These are phyloP conservation scores for Globisporangium paroecandrum DNA, from an alignment of 352 stramenopile species.

Conservation along the genomic window DNA sequence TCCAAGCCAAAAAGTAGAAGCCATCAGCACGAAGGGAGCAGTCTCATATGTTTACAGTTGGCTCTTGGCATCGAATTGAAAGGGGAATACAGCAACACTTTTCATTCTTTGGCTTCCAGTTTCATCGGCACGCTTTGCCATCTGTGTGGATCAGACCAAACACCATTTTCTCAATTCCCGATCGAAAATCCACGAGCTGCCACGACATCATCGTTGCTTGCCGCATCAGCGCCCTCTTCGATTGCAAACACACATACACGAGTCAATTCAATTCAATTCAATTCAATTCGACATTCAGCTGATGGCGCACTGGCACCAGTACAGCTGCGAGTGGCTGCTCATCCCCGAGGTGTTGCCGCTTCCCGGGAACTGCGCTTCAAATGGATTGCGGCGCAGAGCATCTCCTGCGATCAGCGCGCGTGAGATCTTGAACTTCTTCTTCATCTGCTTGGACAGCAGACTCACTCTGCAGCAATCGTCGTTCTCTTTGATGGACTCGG, in stretches of 20 bases:
- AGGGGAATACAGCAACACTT: neutral
- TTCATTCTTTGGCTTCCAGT: neutral
- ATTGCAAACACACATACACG: neutral
- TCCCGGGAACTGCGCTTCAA: conserved; percentile 25
- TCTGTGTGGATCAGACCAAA: neutral
- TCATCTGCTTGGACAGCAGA: conserved; percentile 46
- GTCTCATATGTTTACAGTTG: too few relatives aligned
- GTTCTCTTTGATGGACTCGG: conserved; percentile 18
- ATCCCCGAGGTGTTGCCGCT: neutral
- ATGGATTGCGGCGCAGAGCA: conserved; percentile 30
- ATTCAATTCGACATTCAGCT: conserved; percentile 25
- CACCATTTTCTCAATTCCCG: neutral
- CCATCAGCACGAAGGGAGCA: too few relatives aligned
- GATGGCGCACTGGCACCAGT: conserved; percentile 65
- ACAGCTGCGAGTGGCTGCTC: conserved; percentile 21
- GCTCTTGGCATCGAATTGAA: neutral
- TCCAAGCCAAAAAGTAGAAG: conserved; percentile 22
- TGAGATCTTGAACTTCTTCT: conserved; percentile 45
- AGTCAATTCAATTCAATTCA: neutral
- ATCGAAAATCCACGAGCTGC: neutral
- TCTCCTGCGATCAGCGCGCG: conserved; percentile 26
- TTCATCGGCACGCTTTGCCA: neutral
- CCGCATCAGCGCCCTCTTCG: neutral
- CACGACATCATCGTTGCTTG: neutral
- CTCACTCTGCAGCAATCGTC: conserved; percentile 22